These are phyloP conservation scores for Solanum etuberosum DNA, from an alignment of 257 asterid genomes.

Conservation along the genomic window DNA sequence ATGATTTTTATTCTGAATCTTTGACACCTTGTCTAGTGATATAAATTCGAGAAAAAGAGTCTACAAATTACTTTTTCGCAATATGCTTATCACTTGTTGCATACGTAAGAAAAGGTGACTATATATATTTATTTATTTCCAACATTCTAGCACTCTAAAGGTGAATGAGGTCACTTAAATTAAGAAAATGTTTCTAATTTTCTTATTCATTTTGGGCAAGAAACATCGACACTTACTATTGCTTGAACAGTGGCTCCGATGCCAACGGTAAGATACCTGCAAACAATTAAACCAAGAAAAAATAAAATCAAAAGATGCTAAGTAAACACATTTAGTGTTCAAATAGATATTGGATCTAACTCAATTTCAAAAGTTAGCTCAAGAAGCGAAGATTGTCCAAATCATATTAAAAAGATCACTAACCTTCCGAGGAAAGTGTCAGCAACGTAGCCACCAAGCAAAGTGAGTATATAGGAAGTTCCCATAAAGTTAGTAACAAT, in stretches of 20 bases:
- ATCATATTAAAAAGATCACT: background rate
- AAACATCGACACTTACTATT: slow-evolving; percentile 22
- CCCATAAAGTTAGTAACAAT: slow-evolving; percentile 80
- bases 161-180: background rate
- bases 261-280: slow-evolving; percentile 68
- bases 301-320: background rate
- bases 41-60: too few relatives aligned
- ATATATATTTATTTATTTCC: background rate
- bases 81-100: background rate
- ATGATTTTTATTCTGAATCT: too few relatives aligned
- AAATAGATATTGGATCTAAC: too few relatives aligned
- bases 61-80: background rate
- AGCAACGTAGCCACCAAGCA: slow-evolving; percentile 77
- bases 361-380: background rate
- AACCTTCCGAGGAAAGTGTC: slow-evolving; percentile 82
- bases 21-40: background rate
- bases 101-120: background rate
- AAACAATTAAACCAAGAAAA: background rate
- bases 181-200: background rate
- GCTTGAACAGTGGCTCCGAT: slow-evolving; percentile 73
- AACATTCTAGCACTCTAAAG: slow-evolving; percentile 3
- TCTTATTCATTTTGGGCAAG: background rate
- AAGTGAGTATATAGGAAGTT: slow-evolving; percentile 67
- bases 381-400: background rate
- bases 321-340: background rate